phyloP scores from a whole-genome alignment of 2,329 filamentous ascomycete genomes.

The Zarea fungicola region DNA sequence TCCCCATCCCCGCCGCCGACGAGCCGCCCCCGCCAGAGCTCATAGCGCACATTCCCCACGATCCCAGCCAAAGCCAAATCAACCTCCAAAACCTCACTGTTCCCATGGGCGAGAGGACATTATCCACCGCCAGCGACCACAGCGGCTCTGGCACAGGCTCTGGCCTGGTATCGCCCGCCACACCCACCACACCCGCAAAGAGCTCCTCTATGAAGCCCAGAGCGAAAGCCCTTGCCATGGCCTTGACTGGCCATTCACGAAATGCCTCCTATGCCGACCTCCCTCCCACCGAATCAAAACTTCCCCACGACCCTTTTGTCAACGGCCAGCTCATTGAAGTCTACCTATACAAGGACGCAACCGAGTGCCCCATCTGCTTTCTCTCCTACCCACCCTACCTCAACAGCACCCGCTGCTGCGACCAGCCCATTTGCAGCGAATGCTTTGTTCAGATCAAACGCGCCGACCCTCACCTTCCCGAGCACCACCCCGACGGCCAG shows the following conservation, averaged over 20 bases:
- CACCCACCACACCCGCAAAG: constrained; percentile 32
- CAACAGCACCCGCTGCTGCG: constrained; percentile 91
- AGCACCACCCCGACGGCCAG: constrained; percentile 57
- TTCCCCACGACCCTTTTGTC: constrained; percentile 79
- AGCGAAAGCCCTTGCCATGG: constrained; percentile 82
- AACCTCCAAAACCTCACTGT: constrained; percentile 70
- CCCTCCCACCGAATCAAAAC: constrained; percentile 67
- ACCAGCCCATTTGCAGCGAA: constrained; percentile 94
- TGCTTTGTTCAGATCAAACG: constrained; percentile 99
- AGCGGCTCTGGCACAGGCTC: constrained; percentile 58
- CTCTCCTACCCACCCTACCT: constrained; percentile 91
- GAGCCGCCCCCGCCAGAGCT: constrained; percentile 69
- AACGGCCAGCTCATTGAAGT: constrained; percentile 94
- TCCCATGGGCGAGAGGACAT: constrained; percentile 70
- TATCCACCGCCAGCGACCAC: constrained; percentile 72
- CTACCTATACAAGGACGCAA: constrained; percentile 84
- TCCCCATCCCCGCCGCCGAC: constrained; percentile 79
- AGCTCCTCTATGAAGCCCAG: constrained; percentile 69
- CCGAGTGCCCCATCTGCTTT: constrained; percentile 94
- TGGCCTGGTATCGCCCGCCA: constrained; percentile 44
- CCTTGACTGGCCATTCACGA: constrained; percentile 68
- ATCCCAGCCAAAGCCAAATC: background rate
- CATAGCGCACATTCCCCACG: constrained; percentile 40
- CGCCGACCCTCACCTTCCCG: constrained; percentile 82
- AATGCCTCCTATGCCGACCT: constrained; percentile 69